Evolutionary conservation across 2,329 filamentous ascomycete species (phyloP), one percentile per base, ranked within the genome.

Genomic region (Colletotrichum higginsianum): DNA sequence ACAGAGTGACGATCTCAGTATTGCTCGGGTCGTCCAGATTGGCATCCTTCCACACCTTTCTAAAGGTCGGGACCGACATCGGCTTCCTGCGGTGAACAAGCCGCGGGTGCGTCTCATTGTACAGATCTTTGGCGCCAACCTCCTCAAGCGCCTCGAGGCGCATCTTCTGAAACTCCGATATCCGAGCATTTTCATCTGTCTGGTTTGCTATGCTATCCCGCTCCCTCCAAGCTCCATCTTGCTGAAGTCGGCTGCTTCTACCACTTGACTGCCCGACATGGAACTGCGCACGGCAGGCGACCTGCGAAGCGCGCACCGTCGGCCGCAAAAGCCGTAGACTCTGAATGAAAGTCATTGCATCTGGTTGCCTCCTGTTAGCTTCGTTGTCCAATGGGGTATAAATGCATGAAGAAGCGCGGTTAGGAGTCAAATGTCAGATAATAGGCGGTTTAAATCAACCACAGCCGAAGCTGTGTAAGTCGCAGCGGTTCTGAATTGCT

Each of bases 401-500:
- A 40, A 68, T 65, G 58, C 53, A 73, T 61, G 55, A 58, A 61
- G 63, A 64, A 38, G 69, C 66, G 58, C 50, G 56, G 23, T 74
- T 72, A 64, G 71, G 46, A 46, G 44, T 64, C 38, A 23, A n/a
- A 53, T 66, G 49, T 84, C 83, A 84, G 83, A 76, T 46, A 77
- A 78, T 79, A 78, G 83, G 82, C 81, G 78, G 76, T 78, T 84
- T 80, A 79, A 62, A 83, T 85, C 84, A 84, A 74, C 53, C 82
- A 81, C 82, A 82, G 81, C 80, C 80, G 40, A 63, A 80, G 80
- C 82, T 80, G 82, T 79, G 81, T 85, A 82, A 84, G 84, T 83
- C 84, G 84, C 84, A 85, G 84, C 84, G 84, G 84, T 85, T 85
- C 84, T 85, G 82, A 84, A 63, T 63, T 72, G 73, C 73, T 75